A percentile compares a stretch with the other conserved stretches of the same genome.
Conservation (phyloP, 148 eudicot species). For the Agrostemma githago region DNA sequence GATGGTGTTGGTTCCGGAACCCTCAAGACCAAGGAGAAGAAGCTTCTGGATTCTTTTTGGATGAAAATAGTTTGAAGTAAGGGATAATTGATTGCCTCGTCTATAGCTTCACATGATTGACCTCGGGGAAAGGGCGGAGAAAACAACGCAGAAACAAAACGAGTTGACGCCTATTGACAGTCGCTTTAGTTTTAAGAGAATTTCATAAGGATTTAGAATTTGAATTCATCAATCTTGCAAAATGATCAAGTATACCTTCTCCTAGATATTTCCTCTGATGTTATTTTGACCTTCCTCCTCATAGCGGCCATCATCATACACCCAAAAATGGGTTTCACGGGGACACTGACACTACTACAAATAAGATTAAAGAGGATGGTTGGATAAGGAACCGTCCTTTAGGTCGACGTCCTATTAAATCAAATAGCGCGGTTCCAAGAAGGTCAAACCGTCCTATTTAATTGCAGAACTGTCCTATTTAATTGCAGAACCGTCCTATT, state of each 20-base stretch:
- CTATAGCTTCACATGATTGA: constrained; percentile 59
- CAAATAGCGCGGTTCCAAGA: too few species aligned
- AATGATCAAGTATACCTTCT: constrained; percentile 55
- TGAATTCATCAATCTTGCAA: not conserved
- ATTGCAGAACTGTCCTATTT: too few species aligned
- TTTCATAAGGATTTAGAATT: not conserved
- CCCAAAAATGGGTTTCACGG: constrained; percentile 99
- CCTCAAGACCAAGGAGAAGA: constrained; percentile 76
- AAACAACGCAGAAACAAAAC: constrained; percentile 65
- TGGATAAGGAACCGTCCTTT: too few species aligned
- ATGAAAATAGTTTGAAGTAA: constrained; percentile 66
- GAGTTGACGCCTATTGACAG: constrained; percentile 67
- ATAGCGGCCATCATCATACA: constrained; percentile 98
- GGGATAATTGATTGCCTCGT: constrained; percentile 66
- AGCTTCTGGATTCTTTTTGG: constrained; percentile 70
- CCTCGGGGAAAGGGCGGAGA: constrained; percentile 90
- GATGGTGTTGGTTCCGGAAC: constrained; percentile 95
- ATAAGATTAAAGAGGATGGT: too few species aligned
- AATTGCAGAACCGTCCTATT: too few species aligned
- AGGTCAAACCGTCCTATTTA: too few species aligned
- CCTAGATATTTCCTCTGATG: constrained; percentile 97
- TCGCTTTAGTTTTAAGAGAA: constrained; percentile 21
- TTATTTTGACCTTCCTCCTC: constrained; percentile 99
- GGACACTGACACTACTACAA: too few species aligned
- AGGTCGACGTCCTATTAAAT: too few species aligned